Evolutionary conservation across 441 rosid species (phyloP), one percentile per base, ranked within the genome.

Genomic region (Arabidopsis hybrid): DNA sequence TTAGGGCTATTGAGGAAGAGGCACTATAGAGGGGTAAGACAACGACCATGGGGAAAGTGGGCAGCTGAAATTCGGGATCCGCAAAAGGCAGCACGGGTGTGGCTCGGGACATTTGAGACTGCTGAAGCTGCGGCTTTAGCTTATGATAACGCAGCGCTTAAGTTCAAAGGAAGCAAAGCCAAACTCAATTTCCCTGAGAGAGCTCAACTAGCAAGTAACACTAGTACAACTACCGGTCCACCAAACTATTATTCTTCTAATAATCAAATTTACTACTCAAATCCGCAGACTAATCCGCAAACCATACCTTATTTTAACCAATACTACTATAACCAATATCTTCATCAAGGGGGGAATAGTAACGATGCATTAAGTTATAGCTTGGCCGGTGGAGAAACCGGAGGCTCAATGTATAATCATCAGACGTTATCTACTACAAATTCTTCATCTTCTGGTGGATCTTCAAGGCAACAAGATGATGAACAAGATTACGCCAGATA

Each of bases 161-260:
- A 88, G 78, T 93, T 93, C 81, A 93, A 93, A 86, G 98, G 98
- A 69, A 86, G 89, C 90, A 93, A 88, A 78, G 98, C 98, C 3
- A 93, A 93, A 78, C 97, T 93, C 11, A 93, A 93, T 77, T 93
- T 93, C 81, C 98, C 98, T 0, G 97, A 93, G 80, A 83, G 98
- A 69, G 98, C 90, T 78, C 91, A 88, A 65, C 64, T 74, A 51
- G 74, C 58, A 39, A 67, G 79, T 36, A 77, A 36, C 77, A 31
- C 43, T 66, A 71, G 65, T 66, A 43, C 64, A 3, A 45, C 52
- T 4, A 51, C 73, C 16, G 46, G 45, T 17, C 43, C 49, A 51
- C 77, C 80, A 52, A 77, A 66, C 69, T 65, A 72, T 53, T 46
- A 72, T 49, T 58, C 76, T 35, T 55, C 70, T 49, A 69, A 39